Evolutionary conservation across 495 filamentous ascomycete species (phyloP), one percentile per base, ranked within the genome.

Genomic region (Emericellopsis terricola): DNA sequence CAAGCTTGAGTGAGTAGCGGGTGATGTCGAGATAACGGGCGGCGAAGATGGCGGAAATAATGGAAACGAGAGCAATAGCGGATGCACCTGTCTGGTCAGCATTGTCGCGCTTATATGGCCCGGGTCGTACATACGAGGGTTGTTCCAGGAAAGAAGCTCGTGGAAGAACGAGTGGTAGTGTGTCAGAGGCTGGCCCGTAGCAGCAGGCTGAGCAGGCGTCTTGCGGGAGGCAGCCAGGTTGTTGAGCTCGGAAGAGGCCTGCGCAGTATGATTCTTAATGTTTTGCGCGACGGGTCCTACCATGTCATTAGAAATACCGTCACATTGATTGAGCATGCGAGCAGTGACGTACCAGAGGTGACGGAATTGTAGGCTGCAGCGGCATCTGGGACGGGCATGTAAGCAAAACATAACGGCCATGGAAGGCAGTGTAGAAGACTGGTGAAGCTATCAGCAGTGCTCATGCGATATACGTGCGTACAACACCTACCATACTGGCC

Each of bases 131-230:
- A 43, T 53, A 65, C 57, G 49, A 39, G 59, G 65, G 46, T 70
- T 62, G 46, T 68, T 59, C 67, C 67, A 71, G 34, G 67, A 71
- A 35, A 99, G 56, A 35, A 99, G 68, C 53, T 80, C 81, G 48
- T 81, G 81, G 63, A 96, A 86, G 60, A 94, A 71, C 21, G 84
- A 94, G 60, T 96, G 89, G 57, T 94, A 99, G 58, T 86, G 79
- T 31, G 85, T 94, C 59, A 96, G 57, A 17, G 78, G 78, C 52
- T 94, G 86, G 44, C 83, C 84, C 48, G 75, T 91, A 42, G 72
- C 73, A 44, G 82, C 71, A 24, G 68, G 69, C 38, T 73, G 62
- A 21, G 68, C 55, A 28, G 82, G 81, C 32, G 72, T 71, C 35
- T 68, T 64, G 40, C 77, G 77, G 37, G 79, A 46, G 41, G 71